Evolutionary conservation across 345 rosid genomes (phyloP).

Genomic region (Moricandia moricandioides): DNA sequence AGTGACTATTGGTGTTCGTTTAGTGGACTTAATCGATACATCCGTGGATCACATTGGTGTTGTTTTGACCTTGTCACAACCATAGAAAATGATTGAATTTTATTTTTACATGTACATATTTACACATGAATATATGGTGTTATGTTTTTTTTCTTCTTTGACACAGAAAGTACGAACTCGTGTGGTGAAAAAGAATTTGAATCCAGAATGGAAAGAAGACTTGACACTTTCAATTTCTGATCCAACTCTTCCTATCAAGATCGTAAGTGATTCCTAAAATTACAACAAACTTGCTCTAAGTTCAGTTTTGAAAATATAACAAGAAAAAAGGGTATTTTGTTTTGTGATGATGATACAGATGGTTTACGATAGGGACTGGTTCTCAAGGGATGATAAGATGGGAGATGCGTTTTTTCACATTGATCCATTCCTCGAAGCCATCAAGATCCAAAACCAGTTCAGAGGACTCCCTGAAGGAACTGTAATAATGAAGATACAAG

Average conservation of each 20-base stretch:
- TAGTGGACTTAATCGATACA: too few relatives aligned
- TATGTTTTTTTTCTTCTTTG: background rate
- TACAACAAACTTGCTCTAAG: background rate
- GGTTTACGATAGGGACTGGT: slow-evolving; percentile 69
- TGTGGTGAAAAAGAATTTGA: slow-evolving; percentile 55
- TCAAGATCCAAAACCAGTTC: slow-evolving; percentile 42
- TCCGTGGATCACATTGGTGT: too few relatives aligned
- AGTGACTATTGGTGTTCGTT: too few relatives aligned
- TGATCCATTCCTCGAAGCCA: slow-evolving; percentile 44
- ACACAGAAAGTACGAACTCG: slow-evolving; percentile 74
- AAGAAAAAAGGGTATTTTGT: background rate
- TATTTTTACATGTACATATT: background rate
- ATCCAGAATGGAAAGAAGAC: slow-evolving; percentile 89
- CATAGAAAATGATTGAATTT: background rate
- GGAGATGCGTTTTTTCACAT: slow-evolving; percentile 72
- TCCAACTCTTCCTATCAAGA: slow-evolving; percentile 54
- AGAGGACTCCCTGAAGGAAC: slow-evolving; percentile 46
- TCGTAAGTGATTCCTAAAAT: slow-evolving; percentile 47
- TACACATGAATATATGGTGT: background rate
- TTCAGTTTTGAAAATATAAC: background rate
- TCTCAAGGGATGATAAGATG: slow-evolving; percentile 78
- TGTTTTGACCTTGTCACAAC: background rate
- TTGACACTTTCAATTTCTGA: slow-evolving; percentile 67
- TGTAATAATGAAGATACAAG: slow-evolving; percentile 46
- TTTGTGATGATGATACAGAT: slow-evolving; percentile 32